These are phyloP conservation scores for Ganoderma sinense DNA, from an alignment of 1,284 basidiomycete species.

Conservation along the genomic window DNA sequence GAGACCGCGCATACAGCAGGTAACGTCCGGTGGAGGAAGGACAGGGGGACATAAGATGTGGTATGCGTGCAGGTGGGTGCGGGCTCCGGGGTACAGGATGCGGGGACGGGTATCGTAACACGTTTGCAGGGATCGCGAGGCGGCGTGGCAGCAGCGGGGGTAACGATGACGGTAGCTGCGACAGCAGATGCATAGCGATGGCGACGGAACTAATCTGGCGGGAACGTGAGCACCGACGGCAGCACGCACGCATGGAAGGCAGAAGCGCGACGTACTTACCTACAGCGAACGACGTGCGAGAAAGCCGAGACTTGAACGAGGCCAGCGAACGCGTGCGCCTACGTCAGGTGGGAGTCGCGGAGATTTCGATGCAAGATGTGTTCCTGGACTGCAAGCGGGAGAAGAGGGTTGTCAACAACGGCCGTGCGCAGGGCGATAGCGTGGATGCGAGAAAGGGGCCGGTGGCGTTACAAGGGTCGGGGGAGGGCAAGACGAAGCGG, in stretches of 20 bases:
- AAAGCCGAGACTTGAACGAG: no score
- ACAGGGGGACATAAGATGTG: neutral
- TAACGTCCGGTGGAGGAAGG: neutral
- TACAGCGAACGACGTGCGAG: no score
- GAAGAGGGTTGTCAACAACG: conserved; percentile 4
- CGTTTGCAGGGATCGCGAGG: no score
- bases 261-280: no score
- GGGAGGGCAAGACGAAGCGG: neutral
- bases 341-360: conserved; percentile 20
- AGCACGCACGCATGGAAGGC: no score
- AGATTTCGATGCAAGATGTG: conserved; percentile 27
- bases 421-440: conserved; percentile 5
- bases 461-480: neutral
- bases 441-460: neutral
- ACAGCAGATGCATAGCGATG: no score
- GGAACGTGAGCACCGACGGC: no score
- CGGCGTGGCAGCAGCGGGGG: no score
- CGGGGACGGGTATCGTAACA: neutral
- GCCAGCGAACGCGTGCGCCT: neutral
- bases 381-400: conserved; percentile 20
- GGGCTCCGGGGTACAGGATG: neutral
- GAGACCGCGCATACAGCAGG: neutral
- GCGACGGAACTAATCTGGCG: neutral
- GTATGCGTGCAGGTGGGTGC: neutral
- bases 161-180: no score